Base-by-base conservation (phyloP, 805 yeast genomes). In the Metschnikowia matae region DNA sequence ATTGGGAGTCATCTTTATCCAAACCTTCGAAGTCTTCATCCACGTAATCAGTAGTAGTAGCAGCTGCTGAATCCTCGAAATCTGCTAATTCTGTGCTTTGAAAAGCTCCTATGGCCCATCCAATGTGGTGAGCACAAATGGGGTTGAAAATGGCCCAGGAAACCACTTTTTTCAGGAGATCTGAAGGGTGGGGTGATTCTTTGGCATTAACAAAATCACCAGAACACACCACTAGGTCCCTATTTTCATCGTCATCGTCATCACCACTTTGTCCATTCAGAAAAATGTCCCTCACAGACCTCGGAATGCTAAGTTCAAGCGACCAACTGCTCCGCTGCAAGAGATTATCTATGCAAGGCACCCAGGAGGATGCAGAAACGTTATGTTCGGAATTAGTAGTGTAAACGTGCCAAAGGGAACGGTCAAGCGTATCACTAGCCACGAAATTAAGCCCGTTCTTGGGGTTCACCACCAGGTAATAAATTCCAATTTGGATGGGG, bases 251-350 rank as follows among this genome's bases (percentile, higher is more conserved):
- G 31, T 75, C 74, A 3, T 80, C 79, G 5, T 73, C 71, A 6
- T 43, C 46, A 21, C 20, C 38, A 20, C 14, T 14, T n/a, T n/a
- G 31, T 6, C 21, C 18, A 6, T 21, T 38, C 23, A 15, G 35
- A 13, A 34, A 41, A 32, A 91, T 81, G 62, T 88, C 91, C 36
- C 81, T 81, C 1, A 91, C 75, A 0, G 92, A 84, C 59, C 88
- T 79, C 0, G 97, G 96, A 2, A 89, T 83, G 53, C 84, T 81
- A n/a, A 94, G 73, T 62, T 89, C 96, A 8, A 94, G 64, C 54
- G 90, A 90, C 98, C 98, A 94, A 0, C 97, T 86, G 40, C 87
- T 85, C 54, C 89, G 80, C 59, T 90, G 97, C 80, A 91, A 85
- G 32, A 90, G 66, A 41, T 85, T 87, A 56, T 94, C 97, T 5